A percentile compares a stretch with the other conserved stretches of the same genome.
These are phyloP conservation scores for Magnolia officinalis DNA, from an alignment of 164 flowering plant species.

Conservation along the genomic window DNA sequence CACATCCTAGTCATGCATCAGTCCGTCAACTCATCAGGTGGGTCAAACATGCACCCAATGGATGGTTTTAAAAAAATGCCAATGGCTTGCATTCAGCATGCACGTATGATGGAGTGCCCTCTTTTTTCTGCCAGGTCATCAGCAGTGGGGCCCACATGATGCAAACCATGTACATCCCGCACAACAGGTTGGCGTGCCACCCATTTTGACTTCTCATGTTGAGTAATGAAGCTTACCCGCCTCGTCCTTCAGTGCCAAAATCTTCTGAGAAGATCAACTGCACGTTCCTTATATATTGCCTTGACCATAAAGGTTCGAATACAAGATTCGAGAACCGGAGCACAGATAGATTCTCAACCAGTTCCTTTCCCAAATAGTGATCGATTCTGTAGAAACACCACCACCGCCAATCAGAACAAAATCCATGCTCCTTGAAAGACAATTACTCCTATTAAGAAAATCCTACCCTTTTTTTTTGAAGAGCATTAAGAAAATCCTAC, in stretches of 20 bases:
- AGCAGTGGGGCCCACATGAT: background rate
- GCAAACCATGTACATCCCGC: background rate
- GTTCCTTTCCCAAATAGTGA: constrained; percentile 92
- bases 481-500: constrained; percentile 21
- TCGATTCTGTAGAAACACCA: constrained; percentile 63
- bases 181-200: background rate
- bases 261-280: constrained; percentile 93
- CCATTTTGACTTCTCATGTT: background rate
- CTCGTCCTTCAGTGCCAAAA: constrained; percentile 97
- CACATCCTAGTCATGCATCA: background rate
- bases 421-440: background rate
- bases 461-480: too few relatives aligned
- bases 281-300: constrained; percentile 85
- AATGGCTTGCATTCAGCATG: background rate
- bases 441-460: background rate
- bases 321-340: constrained; percentile 96
- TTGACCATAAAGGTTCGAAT: constrained; percentile 93
- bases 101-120: too few relatives aligned
- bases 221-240: constrained; percentile 52
- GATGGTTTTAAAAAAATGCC: background rate
- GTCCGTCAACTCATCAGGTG: background rate
- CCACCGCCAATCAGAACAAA: background rate
- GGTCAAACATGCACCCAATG: background rate
- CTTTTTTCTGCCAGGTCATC: background rate
- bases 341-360: constrained; percentile 89